Evolutionary conservation across 1,284 basidiomycete species (phyloP), one percentile per base, ranked within the genome.

Genomic region (Ganoderma sinense): DNA sequence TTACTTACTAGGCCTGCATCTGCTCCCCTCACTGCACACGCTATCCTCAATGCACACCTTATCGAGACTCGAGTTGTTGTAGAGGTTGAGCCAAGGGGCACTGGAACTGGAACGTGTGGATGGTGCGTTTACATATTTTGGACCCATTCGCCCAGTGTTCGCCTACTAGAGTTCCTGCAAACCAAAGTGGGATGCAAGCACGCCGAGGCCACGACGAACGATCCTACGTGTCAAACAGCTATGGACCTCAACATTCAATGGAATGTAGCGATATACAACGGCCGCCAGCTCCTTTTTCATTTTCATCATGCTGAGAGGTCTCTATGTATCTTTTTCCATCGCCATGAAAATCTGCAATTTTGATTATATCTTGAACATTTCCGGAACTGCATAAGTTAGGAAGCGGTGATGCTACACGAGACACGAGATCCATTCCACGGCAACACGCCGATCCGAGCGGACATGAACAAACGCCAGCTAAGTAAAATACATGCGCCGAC

Each of bases 401-500:
- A 23, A 11, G 48, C 10, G 13, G 45, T 51, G 48, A 26, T 51
- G 48, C 23, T 56, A 56, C 53, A 56, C 14, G 53, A 56, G 53
- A 56, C 29, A 20, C 18, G 10, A 36, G 36, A 36, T 10, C 10
- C 16, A 18, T 56, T 56, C 53, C 26, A 56, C 31, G 53, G 53
- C 29, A 33, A 6, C 14, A 56, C 29, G 23, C 51, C 23, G 51
- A 16, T 13, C 26, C 5, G 20, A 33, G n/a, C 33, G 18, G 23
- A 33, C 8, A 23, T 8, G 33, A 59, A 39, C 33, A 23, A 4
- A 59, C 33, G 31, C 33, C 18, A 39, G 33, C 39, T 56, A 66
- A 48, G 45, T 48, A 48, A 62, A 66, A 41, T 69, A 66, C 64
- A 69, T 31, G 20, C 55, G 16, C 55, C 68, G 33, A 61, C 61